phyloP scores from a whole-genome alignment of 2,329 filamentous ascomycete species.

The Sclerotinia minor region DNA sequence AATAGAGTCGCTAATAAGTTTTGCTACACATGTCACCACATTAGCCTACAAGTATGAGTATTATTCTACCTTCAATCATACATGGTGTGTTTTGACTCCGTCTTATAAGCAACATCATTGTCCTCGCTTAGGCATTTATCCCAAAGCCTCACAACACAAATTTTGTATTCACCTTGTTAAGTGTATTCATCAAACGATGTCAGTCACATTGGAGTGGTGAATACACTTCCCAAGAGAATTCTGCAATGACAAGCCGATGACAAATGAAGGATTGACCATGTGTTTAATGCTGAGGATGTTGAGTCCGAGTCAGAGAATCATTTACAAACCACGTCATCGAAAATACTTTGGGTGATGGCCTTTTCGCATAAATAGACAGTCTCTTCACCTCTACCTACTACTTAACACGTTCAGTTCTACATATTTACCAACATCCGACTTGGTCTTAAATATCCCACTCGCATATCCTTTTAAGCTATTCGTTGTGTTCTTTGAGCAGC shows the following conservation, averaged over 20 bases:
- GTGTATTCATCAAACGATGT: neutral
- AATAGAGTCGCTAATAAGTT: neutral
- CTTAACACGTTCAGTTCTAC: too few relatives aligned
- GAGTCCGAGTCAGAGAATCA: neutral
- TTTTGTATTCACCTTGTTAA: neutral
- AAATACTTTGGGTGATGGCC: neutral
- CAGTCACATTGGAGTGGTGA: neutral
- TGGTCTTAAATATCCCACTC: too few relatives aligned
- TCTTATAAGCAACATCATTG: too few relatives aligned
- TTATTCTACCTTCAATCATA: neutral
- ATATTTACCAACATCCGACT: too few relatives aligned
- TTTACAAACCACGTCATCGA: neutral
- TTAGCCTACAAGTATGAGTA: neutral
- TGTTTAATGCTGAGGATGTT: neutral
- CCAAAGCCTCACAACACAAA: neutral
- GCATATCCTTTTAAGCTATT: too few relatives aligned
- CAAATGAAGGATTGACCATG: neutral
- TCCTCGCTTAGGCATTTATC: neutral
- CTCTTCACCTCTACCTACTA: too few relatives aligned
- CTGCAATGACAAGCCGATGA: neutral
- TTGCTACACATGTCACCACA: neutral
- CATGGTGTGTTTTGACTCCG: neutral
- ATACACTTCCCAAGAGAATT: too few relatives aligned
- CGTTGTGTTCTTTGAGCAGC: too few relatives aligned
- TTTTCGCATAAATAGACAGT: neutral